phyloP scores from a whole-genome alignment of 345 rosid genomes.

The Pseudoturritis turrita region DNA sequence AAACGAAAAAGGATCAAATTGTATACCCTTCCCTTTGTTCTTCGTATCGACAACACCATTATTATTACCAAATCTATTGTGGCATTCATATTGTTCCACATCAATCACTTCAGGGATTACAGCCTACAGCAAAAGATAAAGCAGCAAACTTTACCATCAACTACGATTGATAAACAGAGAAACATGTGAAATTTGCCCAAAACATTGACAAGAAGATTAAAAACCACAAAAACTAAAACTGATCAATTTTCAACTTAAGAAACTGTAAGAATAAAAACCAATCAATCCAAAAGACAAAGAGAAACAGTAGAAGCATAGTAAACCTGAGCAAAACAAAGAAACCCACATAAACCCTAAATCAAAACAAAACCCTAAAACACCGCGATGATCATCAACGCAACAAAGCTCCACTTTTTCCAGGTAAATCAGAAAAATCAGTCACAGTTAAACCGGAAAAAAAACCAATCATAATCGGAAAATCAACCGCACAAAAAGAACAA shows the following conservation, averaged over 20 bases:
- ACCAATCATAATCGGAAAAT: not conserved
- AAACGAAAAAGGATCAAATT: constrained; percentile 14
- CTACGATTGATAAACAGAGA: not conserved
- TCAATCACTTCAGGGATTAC: constrained; percentile 55
- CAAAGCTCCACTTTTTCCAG: not conserved
- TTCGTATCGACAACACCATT: constrained; percentile 17
- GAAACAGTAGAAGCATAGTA: not conserved
- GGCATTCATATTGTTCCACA: constrained; percentile 53
- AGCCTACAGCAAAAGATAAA: constrained; percentile 35
- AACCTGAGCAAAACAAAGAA: not conserved
- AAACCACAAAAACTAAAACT: not conserved
- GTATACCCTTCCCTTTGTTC: constrained; percentile 61
- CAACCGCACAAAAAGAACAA: not conserved
- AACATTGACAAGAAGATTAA: not conserved
- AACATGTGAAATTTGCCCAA: not conserved
- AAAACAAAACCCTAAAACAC: constrained; percentile 7
- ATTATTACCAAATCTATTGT: not conserved
- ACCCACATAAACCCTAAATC: constrained; percentile 17
- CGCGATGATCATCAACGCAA: constrained; percentile 15
- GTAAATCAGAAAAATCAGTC: not conserved
- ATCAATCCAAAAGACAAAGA: not conserved
- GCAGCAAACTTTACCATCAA: constrained; percentile 4
- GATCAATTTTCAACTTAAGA: not conserved
- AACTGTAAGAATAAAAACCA: not conserved
- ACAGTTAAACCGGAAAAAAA: not conserved